A percentile compares a stretch with the other conserved stretches of the same genome.
Conservation (phyloP, 768 basidiomycete genomes). For the Lanmaoa rubissima region DNA sequence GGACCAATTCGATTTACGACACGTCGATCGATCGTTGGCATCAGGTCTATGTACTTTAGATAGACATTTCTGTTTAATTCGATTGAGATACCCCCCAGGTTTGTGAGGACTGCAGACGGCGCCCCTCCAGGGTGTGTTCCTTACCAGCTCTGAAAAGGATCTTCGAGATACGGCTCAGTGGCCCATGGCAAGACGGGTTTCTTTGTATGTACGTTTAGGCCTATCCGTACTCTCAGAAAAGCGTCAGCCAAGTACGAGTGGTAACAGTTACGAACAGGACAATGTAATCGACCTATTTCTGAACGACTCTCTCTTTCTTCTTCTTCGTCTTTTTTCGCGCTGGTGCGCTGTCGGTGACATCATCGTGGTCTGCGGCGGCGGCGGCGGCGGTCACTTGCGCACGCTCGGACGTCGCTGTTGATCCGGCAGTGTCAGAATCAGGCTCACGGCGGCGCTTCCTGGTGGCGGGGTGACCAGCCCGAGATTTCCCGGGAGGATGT, state of each 20-base stretch:
- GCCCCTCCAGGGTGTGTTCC: too few species aligned
- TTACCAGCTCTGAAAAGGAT: too few species aligned
- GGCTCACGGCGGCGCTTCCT: conserved; percentile 26
- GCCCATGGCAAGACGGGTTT: neutral
- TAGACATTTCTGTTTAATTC: too few species aligned
- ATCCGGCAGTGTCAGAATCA: conserved; percentile 2
- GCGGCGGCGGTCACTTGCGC: neutral
- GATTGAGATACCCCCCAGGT: too few species aligned
- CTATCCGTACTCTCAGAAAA: neutral
- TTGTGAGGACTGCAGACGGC: too few species aligned
- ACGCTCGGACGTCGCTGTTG: neutral
- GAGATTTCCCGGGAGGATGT: neutral
- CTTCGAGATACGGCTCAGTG: too few species aligned
- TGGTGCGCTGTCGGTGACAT: neutral
- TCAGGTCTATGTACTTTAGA: too few species aligned
- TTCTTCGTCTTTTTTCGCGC: conserved; percentile 27
- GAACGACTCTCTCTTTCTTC: neutral
- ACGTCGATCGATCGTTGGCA: too few species aligned
- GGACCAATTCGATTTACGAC: too few species aligned
- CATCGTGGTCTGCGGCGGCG: neutral
- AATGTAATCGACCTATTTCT: conserved; percentile 1
- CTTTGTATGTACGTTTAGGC: neutral
- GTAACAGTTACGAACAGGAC: neutral
- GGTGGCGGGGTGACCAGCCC: neutral
- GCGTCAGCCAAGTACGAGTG: too few species aligned